Evolutionary conservation across 768 basidiomycete genomes (phyloP).

Genomic region (Filobasidium floriforme): DNA sequence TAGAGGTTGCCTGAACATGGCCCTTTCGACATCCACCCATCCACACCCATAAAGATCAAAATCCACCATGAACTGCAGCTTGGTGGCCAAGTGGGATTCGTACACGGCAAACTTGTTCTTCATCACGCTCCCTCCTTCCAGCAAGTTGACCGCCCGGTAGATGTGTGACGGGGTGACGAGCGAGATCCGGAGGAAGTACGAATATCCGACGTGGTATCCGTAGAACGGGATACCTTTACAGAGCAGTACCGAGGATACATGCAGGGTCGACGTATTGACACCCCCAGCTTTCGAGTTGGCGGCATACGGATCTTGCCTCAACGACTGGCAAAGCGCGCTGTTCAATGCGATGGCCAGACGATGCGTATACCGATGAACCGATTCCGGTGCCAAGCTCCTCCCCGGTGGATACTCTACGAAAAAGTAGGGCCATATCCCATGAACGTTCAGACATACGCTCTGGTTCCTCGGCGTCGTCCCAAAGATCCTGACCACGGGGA

Average conservation of each 20-base stretch:
- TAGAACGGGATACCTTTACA: conserved; percentile 96
- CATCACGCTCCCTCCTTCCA: conserved; percentile 78
- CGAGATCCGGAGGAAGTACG: conserved; percentile 80
- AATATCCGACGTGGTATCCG: conserved; percentile 76
- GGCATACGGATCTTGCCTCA: conserved; percentile 63
- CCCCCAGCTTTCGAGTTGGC: conserved; percentile 55
- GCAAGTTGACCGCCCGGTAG: conserved; percentile 63
- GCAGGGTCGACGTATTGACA: conserved; percentile 43
- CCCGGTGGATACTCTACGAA: conserved; percentile 63
- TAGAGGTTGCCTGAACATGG: conserved; percentile 45
- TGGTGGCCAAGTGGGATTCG: conserved; percentile 82
- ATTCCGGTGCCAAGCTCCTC: conserved; percentile 30
- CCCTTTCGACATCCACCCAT: conserved; percentile 65
- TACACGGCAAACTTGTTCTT: conserved; percentile 67
- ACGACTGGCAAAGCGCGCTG: conserved; percentile 71
- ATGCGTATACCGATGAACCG: conserved; percentile 62
- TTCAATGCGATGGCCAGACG: conserved; percentile 70
- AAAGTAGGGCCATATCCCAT: conserved; percentile 82
- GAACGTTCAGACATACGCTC: conserved; percentile 79
- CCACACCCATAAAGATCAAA: conserved; percentile 92
- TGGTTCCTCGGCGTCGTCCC: conserved; percentile 69
- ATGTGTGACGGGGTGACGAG: conserved; percentile 63
- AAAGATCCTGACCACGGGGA: conserved; percentile 78
- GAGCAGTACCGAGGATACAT: conserved; percentile 62
- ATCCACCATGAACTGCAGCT: conserved; percentile 88